Base-by-base conservation (phyloP, 1,139 yeast species). In the Starmera stellimalicola region DNA sequence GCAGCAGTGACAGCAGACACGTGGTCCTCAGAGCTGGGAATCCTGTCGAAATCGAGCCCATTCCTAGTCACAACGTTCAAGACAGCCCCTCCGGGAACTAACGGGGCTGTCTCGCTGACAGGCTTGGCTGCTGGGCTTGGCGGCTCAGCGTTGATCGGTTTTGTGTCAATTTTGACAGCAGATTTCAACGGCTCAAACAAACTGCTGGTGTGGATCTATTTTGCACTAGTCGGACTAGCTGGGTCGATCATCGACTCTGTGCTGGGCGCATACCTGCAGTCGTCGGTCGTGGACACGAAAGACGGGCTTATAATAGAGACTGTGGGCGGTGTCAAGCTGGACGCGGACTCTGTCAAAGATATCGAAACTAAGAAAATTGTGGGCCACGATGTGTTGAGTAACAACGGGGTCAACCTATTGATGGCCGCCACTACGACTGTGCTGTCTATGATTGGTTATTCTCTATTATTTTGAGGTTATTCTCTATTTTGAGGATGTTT, bases 21-120 rank as follows among this genome's bases (percentile, higher is more conserved):
- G 0, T 63, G 67, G 62, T 65, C 73, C 3, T 64, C 70, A 2
- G 73, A 68, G 39, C 48, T 68, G 17, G 73, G 74, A 3, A 65
- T 68, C 12, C 43, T 68, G 18, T 63, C 71, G 2, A 43, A 43
- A 20, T 34, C 52, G 6, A 41, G 48, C 14, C 71, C 73, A 3
- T 38, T 59, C 19, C 52, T 66, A 14, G 62, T 67, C 38, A 65
- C 70, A n/a, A 60, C 65, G 3, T 48, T 63, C 19, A 45, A 51
- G 22, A 52, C 52, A 5, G 68, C 69, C 29, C 73, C 73, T 2
- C 59, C 57, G 18, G 73, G 73, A 12, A 67, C 73, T 14, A 68
- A 68, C 42, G 73, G 73, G 7, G 73, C 70, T 10, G 59, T 68
- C 1, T 56, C 71, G 2, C 43, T 37, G 3, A 42, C 55, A 7